phyloP scores from a whole-genome alignment of 371 early-diverging fungal species.

The Smittium culicis region DNA sequence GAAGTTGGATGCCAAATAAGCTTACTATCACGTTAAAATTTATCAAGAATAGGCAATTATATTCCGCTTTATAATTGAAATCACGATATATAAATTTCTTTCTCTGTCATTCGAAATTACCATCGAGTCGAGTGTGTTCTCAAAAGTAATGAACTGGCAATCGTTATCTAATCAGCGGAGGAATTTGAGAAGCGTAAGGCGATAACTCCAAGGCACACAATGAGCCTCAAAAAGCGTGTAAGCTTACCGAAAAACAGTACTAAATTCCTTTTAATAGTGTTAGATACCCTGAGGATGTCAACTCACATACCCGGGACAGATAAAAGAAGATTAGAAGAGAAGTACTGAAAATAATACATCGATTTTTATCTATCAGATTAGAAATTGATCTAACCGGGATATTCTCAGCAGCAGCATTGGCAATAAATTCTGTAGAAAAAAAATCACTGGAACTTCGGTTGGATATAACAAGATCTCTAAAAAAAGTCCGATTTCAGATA shows the following conservation, averaged over 20 bases:
- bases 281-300: slow-evolving; percentile 17
- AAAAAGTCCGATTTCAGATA: background rate
- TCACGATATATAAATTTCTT: slow-evolving; percentile 32
- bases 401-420: slow-evolving; percentile 9
- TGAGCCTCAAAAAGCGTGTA: background rate
- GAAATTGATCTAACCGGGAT: slow-evolving; percentile 10
- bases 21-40: slow-evolving; percentile 27
- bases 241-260: slow-evolving; percentile 25
- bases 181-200: slow-evolving; percentile 13
- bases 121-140: slow-evolving; percentile 34
- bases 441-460: slow-evolving; percentile 6
- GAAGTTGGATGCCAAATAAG: slow-evolving; percentile 28
- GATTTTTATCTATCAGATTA: background rate
- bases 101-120: slow-evolving; percentile 35
- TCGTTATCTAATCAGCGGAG: slow-evolving; percentile 15
- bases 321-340: background rate
- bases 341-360: background rate
- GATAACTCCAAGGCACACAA: slow-evolving; percentile 9
- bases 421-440: background rate
- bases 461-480: background rate
- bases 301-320: background rate
- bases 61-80: slow-evolving; percentile 28
- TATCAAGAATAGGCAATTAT: slow-evolving; percentile 1
- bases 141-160: slow-evolving; percentile 25
- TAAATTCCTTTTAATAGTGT: slow-evolving; percentile 26